Base-by-base conservation (phyloP, 1,284 basidiomycete genomes). In the Coriolopsis trogii region DNA sequence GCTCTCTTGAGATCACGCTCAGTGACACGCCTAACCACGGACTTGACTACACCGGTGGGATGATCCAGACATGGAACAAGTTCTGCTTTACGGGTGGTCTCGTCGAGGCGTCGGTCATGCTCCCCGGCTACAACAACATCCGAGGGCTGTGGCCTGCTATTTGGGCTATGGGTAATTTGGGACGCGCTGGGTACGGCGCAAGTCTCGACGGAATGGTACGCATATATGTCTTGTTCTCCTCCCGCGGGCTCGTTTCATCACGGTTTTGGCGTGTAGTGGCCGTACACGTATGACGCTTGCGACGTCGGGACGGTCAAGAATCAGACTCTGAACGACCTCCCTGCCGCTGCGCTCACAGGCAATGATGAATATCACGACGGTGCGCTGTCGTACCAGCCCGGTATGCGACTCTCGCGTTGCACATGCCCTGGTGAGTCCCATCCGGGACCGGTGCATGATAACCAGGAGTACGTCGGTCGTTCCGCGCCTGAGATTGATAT, bases 1-100 rank as follows among this genome's bases (percentile, higher is more conserved):
- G 95, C 8, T 75, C 82, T 26, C 80, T 98, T 26, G 80, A 89
- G 61, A 87, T 98, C 62, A 92, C 89, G 0, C 68, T 95, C 57
- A 81, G 78, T 0, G 63, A 82, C 56, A 84, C 84, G 63, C 61
- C 74, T 38, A 86, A 75, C 31, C 87, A 97, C 68, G 83, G 80
- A 46, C 75, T 96, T 55, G 72, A 91, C 62, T 96, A 87, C 66
- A 76, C 85, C 56, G 82, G 89, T 28, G 88, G 84, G 1, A 74
- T 85, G 75, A 70, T 92, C 62, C 73, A 84, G 25, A 79, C 79
- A 16, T 93, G 91, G 91, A 93, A 93, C 68, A 93, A 97, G 69
- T 90, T 97, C 63, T 98, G 95, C 71, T 98, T 98, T 72, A 93
- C 89, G 2, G 92, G 92, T 29, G 91, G 91, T 18, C 73, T 91